phyloP scores from a whole-genome alignment of 1,284 basidiomycete species.

The Cryptococcus sp. region DNA sequence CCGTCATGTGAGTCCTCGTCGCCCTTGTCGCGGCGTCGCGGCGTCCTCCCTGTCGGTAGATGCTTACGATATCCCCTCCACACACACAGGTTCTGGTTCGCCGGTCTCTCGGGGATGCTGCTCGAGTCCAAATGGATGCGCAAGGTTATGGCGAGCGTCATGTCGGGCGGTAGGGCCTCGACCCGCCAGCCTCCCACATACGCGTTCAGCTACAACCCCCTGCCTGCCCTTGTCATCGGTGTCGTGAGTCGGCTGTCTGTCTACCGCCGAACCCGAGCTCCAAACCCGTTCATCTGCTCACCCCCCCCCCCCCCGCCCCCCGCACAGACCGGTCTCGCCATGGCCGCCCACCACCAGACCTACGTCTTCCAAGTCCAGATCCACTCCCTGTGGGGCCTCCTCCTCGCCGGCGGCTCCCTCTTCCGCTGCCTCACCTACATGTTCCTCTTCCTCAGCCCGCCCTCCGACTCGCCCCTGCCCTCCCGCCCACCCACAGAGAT shows the following conservation, averaged over 20 bases:
- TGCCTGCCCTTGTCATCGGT: constrained; percentile 88
- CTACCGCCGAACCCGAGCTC: not conserved
- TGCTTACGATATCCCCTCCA: too few species aligned
- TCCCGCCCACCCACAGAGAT: constrained; percentile 94
- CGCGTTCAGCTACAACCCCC: constrained; percentile 81
- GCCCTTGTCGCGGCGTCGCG: too few species aligned
- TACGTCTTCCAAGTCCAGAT: constrained; percentile 74
- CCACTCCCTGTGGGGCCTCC: constrained; percentile 84
- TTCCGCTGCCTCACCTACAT: constrained; percentile 72
- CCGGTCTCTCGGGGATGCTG: constrained; percentile 82
- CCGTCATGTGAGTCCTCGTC: constrained; percentile 59
- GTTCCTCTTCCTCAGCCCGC: constrained; percentile 78
- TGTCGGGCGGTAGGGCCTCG: constrained; percentile 16
- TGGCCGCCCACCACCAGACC: constrained; percentile 90
- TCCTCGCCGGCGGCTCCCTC: constrained; percentile 70
- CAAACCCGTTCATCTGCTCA: not conserved
- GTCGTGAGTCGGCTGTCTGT: constrained; percentile 51
- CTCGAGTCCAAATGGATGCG: constrained; percentile 75
- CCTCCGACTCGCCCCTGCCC: constrained; percentile 64
- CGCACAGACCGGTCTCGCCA: constrained; percentile 83
- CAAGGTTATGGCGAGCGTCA: constrained; percentile 41
- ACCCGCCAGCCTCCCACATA: constrained; percentile 68
- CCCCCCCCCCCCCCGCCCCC: not conserved
- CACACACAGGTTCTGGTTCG: constrained; percentile 96
- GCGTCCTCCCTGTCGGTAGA: too few species aligned